Conservation (phyloP, 257 asterid genomes). For the Solanum medicagineum region DNA sequence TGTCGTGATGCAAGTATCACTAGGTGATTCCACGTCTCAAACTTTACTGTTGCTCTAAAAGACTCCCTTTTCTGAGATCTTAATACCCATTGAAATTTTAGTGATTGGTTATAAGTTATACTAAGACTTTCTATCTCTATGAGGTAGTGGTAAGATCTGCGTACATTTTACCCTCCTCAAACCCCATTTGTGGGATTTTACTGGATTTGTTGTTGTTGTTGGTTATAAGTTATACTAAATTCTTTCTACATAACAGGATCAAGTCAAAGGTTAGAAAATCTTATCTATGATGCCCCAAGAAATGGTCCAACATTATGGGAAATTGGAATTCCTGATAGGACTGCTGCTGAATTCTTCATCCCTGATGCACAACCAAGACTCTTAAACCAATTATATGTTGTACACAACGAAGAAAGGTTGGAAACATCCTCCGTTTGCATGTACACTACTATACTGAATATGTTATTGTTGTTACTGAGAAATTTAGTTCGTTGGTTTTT, state of each 20-base stretch:
- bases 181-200: too few relatives aligned
- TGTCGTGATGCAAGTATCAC: background rate
- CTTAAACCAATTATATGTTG: constrained; percentile 41
- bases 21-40: background rate
- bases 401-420: constrained; percentile 28
- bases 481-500: background rate
- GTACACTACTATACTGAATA: background rate
- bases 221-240: background rate
- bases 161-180: too few relatives aligned
- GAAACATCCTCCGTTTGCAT: background rate
- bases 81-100: background rate
- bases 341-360: constrained; percentile 64
- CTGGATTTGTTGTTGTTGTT: too few relatives aligned
- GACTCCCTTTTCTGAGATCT: background rate
- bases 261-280: constrained; percentile 25
- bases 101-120: background rate
- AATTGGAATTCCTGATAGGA: constrained; percentile 77
- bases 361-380: constrained; percentile 68
- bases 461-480: background rate
- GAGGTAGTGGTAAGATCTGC: too few relatives aligned
- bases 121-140: too few relatives aligned
- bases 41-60: background rate
- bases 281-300: constrained; percentile 53
- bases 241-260: constrained; percentile 20
- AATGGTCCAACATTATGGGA: constrained; percentile 84